phyloP scores from a whole-genome alignment of 805 yeast species.

The Metschnikowia arizonensis region DNA sequence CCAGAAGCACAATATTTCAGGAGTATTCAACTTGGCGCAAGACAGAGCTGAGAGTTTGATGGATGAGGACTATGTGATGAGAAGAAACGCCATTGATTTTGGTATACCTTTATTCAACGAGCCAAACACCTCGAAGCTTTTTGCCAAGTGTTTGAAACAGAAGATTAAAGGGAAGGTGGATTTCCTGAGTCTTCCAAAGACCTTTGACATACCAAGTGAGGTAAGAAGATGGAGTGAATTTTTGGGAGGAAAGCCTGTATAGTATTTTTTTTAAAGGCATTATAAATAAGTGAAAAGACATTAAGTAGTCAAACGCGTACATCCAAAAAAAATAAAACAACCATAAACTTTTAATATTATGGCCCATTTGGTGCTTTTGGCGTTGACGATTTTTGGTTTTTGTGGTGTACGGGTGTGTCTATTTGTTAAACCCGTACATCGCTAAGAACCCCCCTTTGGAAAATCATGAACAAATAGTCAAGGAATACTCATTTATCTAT shows the following conservation, averaged over 20 bases:
- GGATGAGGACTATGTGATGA: constrained; percentile 94
- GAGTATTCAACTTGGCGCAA: constrained; percentile 88
- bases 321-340: too few relatives aligned
- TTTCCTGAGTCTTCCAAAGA: constrained; percentile 38
- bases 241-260: constrained; percentile 88
- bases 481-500: too few relatives aligned
- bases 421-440: too few relatives aligned
- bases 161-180: constrained; percentile 56
- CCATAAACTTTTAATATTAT: too few relatives aligned
- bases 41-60: constrained; percentile 80
- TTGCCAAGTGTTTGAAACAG: constrained; percentile 74
- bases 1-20: constrained; percentile 76
- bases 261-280: too few relatives aligned
- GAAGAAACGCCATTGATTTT: constrained; percentile 98
- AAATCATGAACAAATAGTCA: too few relatives aligned
- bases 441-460: too few relatives aligned
- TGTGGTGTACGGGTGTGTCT: too few relatives aligned
- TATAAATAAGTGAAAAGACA: too few relatives aligned
- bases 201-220: constrained; percentile 70
- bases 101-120: constrained; percentile 95
- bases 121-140: constrained; percentile 85
- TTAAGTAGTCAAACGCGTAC: too few relatives aligned
- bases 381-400: too few relatives aligned
- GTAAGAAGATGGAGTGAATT: constrained; percentile 96
- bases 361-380: too few relatives aligned